Evolutionary conservation across 2,329 filamentous ascomycete species (phyloP), one percentile per base, ranked within the genome.

Genomic region (Colletotrichum echinochloae): DNA sequence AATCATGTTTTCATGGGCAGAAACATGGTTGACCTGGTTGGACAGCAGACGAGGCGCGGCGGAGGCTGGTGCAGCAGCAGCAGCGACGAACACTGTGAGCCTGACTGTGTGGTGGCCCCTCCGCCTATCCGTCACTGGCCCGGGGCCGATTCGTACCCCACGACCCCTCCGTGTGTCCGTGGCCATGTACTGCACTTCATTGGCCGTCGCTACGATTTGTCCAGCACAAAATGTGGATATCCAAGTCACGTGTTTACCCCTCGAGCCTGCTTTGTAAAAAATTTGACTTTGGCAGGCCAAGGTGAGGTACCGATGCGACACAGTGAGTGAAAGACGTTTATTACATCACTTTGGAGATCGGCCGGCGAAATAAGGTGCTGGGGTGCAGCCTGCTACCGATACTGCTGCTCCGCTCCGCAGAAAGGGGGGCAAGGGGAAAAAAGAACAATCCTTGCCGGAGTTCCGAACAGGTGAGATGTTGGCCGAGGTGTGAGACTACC

Each of bases 101-200:
- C 51, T 62, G 51, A 67, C 62, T 70, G 66, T 64, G 66, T 62
- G 41, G 30, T 33, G 41, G 41, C 39, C 41, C 39, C 67, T 63
- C 67, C 64, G 44, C 67, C 44, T 57, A 37, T 56, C 67, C 67
- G 67, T 70, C 67, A 67, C 64, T 70, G 67, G 64, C 67, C 64
- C 67, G 67, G 67, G 67, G 64, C 67, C 64, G 67, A 67, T 20
- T n/a, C 2, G 18, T 46, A 6, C 37, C 67, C 67, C 67, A 14
- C 20, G 30, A 33, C 26, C 57, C 57, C 67, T 6, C 64, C n/a
- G n/a, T n/a, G 64, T 67, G 57, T 30, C 57, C 64, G 57, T 62
- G 35, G 28, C 7, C 18, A 18, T 59, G 23, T 9, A n/a, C 64
- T 5, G 41, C 9, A 18, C 33, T 3, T 57, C 35, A 70, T 67